Evolutionary conservation across 2,329 filamentous ascomycete species (phyloP), one percentile per base, ranked within the genome.

Genomic region (Fusarium azukiicola): DNA sequence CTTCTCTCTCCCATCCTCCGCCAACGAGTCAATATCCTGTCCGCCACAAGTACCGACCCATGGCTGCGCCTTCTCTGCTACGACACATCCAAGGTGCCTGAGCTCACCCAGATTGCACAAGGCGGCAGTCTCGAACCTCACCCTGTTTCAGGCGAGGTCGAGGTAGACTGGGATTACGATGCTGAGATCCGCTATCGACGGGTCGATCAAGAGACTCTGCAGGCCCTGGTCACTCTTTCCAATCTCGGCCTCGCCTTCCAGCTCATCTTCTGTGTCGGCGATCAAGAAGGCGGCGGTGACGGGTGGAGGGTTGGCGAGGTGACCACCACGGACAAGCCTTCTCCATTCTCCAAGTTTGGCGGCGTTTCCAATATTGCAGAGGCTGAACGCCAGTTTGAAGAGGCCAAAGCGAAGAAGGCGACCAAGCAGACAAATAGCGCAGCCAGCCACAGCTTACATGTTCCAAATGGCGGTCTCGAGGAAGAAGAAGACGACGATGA

Each of bases 61-160:
- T 97, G 96, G 96, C 91, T 97, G 21, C 91, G 93, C 2, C 90
- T 97, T 44, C 90, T 97, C 36, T 95, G 93, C 84, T 97, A 96
- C 89, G 93, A 96, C 81, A 82, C 90, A 12, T 86, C 90, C 77
- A 91, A 91, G 77, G 89, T 90, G 6, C 88, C 92, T 56, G 91
- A 90, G 78, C 90, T 97, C 23, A 89, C 91, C n/a, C 89, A 92
- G 73, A 88, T 95, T 19, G 93, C 94, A 44, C 91, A 91, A 80
- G 91, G 91, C 72, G 92, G 95, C 69, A 88, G 91, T 61, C 89
- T 97, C 44, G 95, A 97, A 85, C 95, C 95, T n/a, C 96, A 98
- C 82, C 96, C 96, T 6, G 93, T 95, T 8, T 96, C 95, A 5
- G 96, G 96, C 70, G 96, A 97, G 85, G 92, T 97, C 70, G 96